Base-by-base conservation (phyloP, 805 yeast genomes). In the Candida bentonensis region DNA sequence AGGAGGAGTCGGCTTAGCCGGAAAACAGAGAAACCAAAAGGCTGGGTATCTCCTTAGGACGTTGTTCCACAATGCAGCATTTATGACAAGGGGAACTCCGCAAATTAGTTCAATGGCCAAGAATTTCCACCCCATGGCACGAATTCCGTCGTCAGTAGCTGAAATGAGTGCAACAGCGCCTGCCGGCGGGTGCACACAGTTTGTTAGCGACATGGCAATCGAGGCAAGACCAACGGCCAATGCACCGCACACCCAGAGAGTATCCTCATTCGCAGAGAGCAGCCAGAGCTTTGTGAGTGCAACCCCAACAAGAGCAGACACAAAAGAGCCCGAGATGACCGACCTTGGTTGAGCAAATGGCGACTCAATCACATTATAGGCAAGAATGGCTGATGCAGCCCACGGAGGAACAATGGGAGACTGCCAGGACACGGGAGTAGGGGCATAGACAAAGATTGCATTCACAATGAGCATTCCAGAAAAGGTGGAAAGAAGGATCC, bases 91-190 rank as follows among this genome's bases (percentile, higher is more conserved):
- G 39, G 78, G 56, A 2, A 71, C 56, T 2, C 72, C 63, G 2
- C 74, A 66, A 0, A 77, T 62, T 2, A 79, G 44, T 44, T 77
- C 79, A 0, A 63, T 67, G 0, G 81, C 79, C 23, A 79, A 52
- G 51, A 71, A 78, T 74, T 79, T 74, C 86, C 85, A 79, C 42
- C 83, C 72, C 70, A 78, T 64, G 2, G 42, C 50, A 11, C 74
- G 56, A 2, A 77, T 62, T 4, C 53, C 49, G 1, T 55, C 69
- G 43, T 76, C 79, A 0, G 72, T 53, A 1, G 69, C 59, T 0
- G 84, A 82, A 5, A 79, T 58, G 28, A 79, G 53, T 0, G 85
- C 83, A 7, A 79, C 69, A 1, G 85, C 84, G 2, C 86, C 86
- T 1, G 79, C 78, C 0, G 86, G 86, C 0, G 86, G 86, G 55